Conservation (phyloP, 495 filamentous ascomycete species). For the Schizothecium vesticola region DNA sequence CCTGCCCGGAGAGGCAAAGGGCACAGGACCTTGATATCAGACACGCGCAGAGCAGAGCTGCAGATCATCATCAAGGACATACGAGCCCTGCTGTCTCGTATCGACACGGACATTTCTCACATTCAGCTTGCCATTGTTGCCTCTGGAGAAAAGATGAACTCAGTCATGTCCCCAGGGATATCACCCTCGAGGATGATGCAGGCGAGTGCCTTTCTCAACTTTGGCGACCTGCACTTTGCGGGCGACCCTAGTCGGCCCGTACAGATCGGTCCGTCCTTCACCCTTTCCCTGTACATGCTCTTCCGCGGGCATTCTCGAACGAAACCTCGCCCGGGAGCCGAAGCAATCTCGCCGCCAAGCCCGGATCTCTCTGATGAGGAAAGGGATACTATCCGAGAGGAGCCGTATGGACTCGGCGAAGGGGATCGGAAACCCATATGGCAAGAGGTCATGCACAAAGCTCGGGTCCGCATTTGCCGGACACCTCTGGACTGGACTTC, state of each 20-base stretch:
- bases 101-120: constrained; percentile 89
- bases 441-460: constrained; percentile 98
- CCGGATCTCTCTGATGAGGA: not conserved
- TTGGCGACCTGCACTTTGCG: constrained; percentile 80
- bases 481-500: constrained; percentile 29
- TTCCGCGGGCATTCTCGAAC: constrained; percentile 65
- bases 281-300: constrained; percentile 91
- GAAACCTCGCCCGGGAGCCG: constrained; percentile 21
- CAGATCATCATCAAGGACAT: constrained; percentile 69
- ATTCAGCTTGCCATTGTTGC: constrained; percentile 95
- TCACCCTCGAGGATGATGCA: constrained; percentile 90
- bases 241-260: constrained; percentile 57
- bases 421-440: constrained; percentile 70
- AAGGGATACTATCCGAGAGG: constrained; percentile 1
- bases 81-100: constrained; percentile 64
- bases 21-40: constrained; percentile 13
- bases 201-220: constrained; percentile 86
- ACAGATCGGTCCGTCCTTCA: constrained; percentile 86
- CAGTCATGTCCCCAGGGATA: constrained; percentile 70
- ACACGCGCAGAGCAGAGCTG: constrained; percentile 52
- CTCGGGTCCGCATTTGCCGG: constrained; percentile 70
- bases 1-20: constrained; percentile 41
- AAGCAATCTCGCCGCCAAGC: constrained; percentile 19
- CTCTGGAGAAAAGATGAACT: constrained; percentile 80
- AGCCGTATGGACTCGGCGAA: constrained; percentile 44